Evolutionary conservation across 805 yeast species (phyloP).

Genomic region (Pichia scutulata): DNA sequence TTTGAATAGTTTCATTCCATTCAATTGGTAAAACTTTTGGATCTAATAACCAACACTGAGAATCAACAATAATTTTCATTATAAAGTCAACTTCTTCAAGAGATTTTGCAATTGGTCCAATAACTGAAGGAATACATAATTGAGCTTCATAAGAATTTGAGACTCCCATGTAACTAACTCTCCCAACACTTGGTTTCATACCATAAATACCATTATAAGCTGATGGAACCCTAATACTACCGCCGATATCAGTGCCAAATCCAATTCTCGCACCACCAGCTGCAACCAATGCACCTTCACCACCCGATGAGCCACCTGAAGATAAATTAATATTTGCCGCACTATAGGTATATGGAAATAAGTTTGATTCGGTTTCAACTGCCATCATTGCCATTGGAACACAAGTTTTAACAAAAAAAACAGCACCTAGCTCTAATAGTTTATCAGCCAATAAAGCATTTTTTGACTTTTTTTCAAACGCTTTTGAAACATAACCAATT

Average conservation of each 20-base stretch:
- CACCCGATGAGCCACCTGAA: slow-evolving; percentile 61
- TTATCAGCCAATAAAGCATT: slow-evolving; percentile 32
- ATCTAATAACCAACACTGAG: slow-evolving; percentile 41
- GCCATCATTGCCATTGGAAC: slow-evolving; percentile 58
- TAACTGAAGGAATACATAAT: slow-evolving; percentile 47
- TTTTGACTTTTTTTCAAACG: slow-evolving; percentile 23
- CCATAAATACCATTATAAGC: slow-evolving; percentile 50
- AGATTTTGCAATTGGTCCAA: slow-evolving; percentile 49
- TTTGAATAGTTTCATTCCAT: slow-evolving; percentile 30
- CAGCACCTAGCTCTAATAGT: slow-evolving; percentile 41
- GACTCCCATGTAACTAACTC: slow-evolving; percentile 30
- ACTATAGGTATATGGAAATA: slow-evolving; percentile 43
- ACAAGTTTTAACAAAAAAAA: slow-evolving; percentile 47
- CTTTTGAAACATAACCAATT: neutral
- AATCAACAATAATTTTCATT: slow-evolving; percentile 28
- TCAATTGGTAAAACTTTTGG: slow-evolving; percentile 37
- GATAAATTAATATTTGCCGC: slow-evolving; percentile 44
- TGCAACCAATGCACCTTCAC: slow-evolving; percentile 54
- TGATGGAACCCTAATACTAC: slow-evolving; percentile 49
- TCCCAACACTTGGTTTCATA: slow-evolving; percentile 39
- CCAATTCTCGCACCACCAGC: slow-evolving; percentile 52
- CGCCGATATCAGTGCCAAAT: slow-evolving; percentile 57
- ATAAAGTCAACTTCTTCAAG: slow-evolving; percentile 44
- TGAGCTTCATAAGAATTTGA: slow-evolving; percentile 39
- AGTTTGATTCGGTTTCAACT: slow-evolving; percentile 43